phyloP scores from a whole-genome alignment of 306 rosid species.

The Gynostemma pentaphyllum region DNA sequence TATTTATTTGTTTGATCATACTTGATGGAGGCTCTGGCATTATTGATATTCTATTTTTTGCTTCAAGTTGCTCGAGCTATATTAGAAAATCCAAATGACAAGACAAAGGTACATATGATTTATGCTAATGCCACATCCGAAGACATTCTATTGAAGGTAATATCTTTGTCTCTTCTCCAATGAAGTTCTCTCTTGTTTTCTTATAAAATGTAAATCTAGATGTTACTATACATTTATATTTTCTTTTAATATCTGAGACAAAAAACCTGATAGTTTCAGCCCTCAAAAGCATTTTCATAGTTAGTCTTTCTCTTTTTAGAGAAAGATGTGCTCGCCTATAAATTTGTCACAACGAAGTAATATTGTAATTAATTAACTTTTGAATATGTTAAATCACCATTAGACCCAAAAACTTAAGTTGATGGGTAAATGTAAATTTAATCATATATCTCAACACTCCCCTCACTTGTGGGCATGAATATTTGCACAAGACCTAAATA shows the following conservation, averaged over 20 bases:
- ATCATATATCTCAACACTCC: too few species aligned
- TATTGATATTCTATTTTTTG: conserved; percentile 2
- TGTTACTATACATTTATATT: background rate
- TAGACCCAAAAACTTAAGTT: too few species aligned
- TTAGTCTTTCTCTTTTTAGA: background rate
- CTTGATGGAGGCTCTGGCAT: background rate
- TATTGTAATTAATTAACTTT: too few species aligned
- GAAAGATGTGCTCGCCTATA: background rate
- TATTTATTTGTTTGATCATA: background rate
- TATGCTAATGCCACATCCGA: conserved; percentile 81
- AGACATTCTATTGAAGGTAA: conserved; percentile 90
- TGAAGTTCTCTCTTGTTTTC: background rate
- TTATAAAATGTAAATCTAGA: background rate
- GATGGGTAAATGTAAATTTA: too few species aligned
- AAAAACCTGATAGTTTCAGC: background rate
- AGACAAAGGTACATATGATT: conserved; percentile 81
- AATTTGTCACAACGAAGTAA: too few species aligned
- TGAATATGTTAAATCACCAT: too few species aligned
- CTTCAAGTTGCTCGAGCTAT: conserved; percentile 86
- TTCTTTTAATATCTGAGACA: background rate
- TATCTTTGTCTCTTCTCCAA: conserved; percentile 2
- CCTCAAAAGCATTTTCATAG: background rate
- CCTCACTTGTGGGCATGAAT: too few species aligned
- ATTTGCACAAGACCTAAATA: too few species aligned
- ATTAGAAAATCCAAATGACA: conserved; percentile 80